Conservation (phyloP, 805 yeast species). For the Tetrapisispora phaffii region DNA sequence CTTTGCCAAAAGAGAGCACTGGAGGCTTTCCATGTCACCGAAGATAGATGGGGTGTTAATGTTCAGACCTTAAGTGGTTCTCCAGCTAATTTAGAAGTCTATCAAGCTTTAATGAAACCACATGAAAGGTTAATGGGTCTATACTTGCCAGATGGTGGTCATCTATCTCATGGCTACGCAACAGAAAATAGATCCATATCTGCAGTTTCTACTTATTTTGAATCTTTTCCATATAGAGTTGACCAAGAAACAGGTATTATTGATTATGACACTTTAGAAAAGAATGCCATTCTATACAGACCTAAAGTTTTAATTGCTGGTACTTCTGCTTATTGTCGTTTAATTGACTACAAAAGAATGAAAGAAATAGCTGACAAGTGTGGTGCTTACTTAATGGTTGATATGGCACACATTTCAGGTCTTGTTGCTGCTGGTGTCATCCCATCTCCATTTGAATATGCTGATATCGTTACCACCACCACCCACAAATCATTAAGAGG, state of each 20-base stretch:
- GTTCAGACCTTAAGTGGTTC: constrained; percentile 96
- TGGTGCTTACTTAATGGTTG: constrained; percentile 91
- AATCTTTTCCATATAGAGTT: constrained; percentile 97
- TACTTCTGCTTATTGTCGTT: constrained; percentile 94
- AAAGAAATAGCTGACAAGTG: constrained; percentile 93
- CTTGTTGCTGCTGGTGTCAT: constrained; percentile 91
- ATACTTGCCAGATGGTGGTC: constrained; percentile 98
- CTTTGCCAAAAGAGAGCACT: constrained; percentile 93
- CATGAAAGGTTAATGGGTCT: constrained; percentile 97
- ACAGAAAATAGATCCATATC: constrained; percentile 89
- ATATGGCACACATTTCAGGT: constrained; percentile 98
- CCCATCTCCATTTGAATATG: constrained; percentile 92
- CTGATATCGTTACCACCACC: constrained; percentile 96
- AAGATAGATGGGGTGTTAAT: constrained; percentile 93
- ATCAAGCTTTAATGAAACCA: constrained; percentile 88
- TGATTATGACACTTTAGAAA: constrained; percentile 91
- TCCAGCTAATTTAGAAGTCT: constrained; percentile 95
- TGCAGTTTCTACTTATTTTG: constrained; percentile 91
- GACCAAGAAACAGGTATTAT: constrained; percentile 85
- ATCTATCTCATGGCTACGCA: constrained; percentile 96
- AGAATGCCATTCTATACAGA: constrained; percentile 83
- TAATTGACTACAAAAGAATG: constrained; percentile 95
- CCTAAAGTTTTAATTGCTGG: constrained; percentile 97
- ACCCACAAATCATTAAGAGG: constrained; percentile 98
- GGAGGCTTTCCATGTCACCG: constrained; percentile 70